Conservation (phyloP, 768 basidiomycete genomes). For the Leccinum boreale region DNA sequence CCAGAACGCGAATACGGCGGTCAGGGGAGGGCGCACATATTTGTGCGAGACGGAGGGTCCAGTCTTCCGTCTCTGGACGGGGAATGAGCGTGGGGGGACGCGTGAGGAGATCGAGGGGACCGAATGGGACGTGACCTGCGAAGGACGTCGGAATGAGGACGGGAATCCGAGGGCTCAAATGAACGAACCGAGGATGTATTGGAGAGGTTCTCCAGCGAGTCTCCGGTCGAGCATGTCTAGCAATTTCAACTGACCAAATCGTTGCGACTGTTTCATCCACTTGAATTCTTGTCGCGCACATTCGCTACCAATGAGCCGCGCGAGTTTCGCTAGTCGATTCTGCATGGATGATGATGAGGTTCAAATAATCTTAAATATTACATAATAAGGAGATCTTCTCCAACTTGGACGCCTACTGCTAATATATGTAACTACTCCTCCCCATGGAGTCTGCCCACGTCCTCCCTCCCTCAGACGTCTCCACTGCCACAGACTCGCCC, state of each 20-base stretch:
- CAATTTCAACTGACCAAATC: background rate
- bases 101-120: conserved; percentile 68
- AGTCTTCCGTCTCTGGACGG: conserved; percentile 91
- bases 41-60: conserved; percentile 61
- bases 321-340: conserved; percentile 29
- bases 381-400: conserved; percentile 18
- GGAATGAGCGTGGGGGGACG: conserved; percentile 88
- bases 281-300: conserved; percentile 41
- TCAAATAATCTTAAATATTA: conserved; percentile 12
- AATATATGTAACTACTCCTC: conserved; percentile 10
- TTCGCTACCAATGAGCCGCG: conserved; percentile 32
- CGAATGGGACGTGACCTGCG: conserved; percentile 81
- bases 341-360: conserved; percentile 1
- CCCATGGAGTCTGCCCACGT: conserved; percentile 7
- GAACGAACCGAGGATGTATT: conserved; percentile 80
- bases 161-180: background rate
- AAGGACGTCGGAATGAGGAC: background rate
- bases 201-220: conserved; percentile 71
- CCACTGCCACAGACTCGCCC: background rate
- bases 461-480: conserved; percentile 1
- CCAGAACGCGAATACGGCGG: conserved; percentile 52
- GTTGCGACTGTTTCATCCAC: conserved; percentile 43
- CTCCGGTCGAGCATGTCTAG: conserved; percentile 56
- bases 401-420: conserved; percentile 1
- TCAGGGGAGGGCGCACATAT: conserved; percentile 33